A percentile compares a stretch with the other conserved stretches of the same genome.
Conservation (phyloP, 2,329 filamentous ascomycete species). For the Aspergillus puulaauensis region DNA sequence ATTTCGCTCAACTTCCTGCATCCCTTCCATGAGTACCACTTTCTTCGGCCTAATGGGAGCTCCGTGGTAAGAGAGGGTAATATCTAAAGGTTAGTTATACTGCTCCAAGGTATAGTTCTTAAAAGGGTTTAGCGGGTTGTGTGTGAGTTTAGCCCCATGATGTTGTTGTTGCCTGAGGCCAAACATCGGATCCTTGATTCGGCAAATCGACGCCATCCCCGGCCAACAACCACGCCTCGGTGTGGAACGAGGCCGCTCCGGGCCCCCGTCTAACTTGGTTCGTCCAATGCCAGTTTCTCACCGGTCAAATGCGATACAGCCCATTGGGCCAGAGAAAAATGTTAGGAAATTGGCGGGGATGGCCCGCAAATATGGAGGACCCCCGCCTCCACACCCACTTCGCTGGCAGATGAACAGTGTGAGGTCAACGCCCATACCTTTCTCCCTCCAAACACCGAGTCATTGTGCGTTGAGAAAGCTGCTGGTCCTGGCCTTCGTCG, state of each 20-base stretch:
- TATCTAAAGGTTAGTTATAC: too few species aligned
- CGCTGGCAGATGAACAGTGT: background rate
- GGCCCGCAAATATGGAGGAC: conserved; percentile 16
- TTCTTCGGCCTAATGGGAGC: too few species aligned
- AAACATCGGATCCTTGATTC: background rate
- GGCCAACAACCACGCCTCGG: background rate
- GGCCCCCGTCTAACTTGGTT: background rate
- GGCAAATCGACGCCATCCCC: background rate
- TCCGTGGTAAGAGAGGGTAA: too few species aligned
- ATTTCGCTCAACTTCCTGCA: too few species aligned
- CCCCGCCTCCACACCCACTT: conserved; percentile 15
- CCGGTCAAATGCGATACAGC: background rate
- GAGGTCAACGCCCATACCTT: background rate
- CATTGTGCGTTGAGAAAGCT: background rate
- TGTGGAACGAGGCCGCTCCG: background rate
- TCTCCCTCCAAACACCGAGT: background rate
- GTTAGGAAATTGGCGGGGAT: conserved; percentile 17
- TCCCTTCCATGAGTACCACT: too few species aligned
- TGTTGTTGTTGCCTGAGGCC: conserved; percentile 1
- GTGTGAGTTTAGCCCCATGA: background rate
- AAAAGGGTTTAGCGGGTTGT: too few species aligned
- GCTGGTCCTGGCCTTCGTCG: conserved; percentile 28
- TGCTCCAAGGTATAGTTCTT: too few species aligned
- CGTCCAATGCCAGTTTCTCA: background rate
- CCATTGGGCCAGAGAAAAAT: background rate